Base-by-base conservation (phyloP, 2,329 filamentous ascomycete species). In the Calonectria naviculata region DNA sequence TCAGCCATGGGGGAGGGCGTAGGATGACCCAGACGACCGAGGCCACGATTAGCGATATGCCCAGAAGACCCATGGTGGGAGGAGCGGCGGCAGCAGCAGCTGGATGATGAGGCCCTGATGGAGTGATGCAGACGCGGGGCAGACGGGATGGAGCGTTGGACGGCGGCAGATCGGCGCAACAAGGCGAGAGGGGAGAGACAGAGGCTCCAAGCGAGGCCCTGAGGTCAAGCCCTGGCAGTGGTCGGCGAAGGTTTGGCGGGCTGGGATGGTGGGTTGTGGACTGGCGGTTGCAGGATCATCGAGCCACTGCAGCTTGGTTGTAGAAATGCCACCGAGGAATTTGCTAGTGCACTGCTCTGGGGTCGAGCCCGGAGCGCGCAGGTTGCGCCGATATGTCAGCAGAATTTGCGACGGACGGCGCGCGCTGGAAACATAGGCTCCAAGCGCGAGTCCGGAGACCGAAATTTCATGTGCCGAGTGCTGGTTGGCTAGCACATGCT, bases 1-100 rank as follows among this genome's bases (percentile, higher is more conserved):
- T 74, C 65, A 90, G 81, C 82, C 89, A 87, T 54, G 85, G 82
- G 61, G 87, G 88, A 67, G 87, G 87, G 46, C 87, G 86, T 71
- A 92, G 84, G 76, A 88, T 83, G 73, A 92, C 81, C 77, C 88
- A 89, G 54, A 92, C 85, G 67, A 92, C 82, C 0, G 90, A 90
- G 49, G 88, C 90, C 73, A 93, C 80, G 76, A 93, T 85, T 73
- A 93, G 84, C n/a, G 90, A 90, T 73, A 92, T 81, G 73, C 89
- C 90, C 72, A 92, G 76, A 76, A 91, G 80, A 73, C 85, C 88
- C 89, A 92, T 92, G 65, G 67, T 77, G 67, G 47, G 19, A 28
- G 42, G 2, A 13, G 42, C 19, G n/a, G 13, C 52, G n/a, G 49
- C 29, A 54, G 31, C 29, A 8, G 52, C 31, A 24, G 42, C 17